phyloP scores from a whole-genome alignment of 305 asterid species.

The Fraxinus sp. region DNA sequence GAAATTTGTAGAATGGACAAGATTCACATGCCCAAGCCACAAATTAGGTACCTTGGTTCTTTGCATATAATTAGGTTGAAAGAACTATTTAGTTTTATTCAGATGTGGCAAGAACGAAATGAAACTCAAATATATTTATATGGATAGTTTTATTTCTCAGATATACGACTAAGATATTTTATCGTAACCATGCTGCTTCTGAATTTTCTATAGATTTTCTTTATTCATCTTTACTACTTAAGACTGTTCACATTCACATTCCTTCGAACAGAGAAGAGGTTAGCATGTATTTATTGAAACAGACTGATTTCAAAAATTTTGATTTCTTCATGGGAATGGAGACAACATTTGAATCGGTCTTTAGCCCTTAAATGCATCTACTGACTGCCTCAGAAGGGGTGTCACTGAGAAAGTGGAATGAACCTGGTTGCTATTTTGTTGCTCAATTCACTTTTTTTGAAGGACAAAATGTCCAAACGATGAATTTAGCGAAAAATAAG shows the following conservation, averaged over 20 bases:
- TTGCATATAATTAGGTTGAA: not conserved
- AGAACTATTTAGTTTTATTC: not conserved
- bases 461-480: not conserved
- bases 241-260: not conserved
- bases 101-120: not conserved
- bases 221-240: not conserved
- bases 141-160: not conserved
- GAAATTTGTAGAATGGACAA: not conserved
- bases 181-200: not conserved
- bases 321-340: not conserved
- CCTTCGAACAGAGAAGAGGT: not conserved
- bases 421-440: constrained; percentile 9
- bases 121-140: not conserved
- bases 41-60: not conserved
- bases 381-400: not conserved
- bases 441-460: not conserved
- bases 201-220: not conserved
- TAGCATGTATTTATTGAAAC: not conserved
- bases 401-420: not conserved
- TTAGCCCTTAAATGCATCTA: not conserved
- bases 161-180: not conserved
- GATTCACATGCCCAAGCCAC: not conserved
- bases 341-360: not conserved
- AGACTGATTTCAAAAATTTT: not conserved
- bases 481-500: not conserved